phyloP scores from a whole-genome alignment of 1,139 yeast species.

The Debaryomyces sp. region DNA sequence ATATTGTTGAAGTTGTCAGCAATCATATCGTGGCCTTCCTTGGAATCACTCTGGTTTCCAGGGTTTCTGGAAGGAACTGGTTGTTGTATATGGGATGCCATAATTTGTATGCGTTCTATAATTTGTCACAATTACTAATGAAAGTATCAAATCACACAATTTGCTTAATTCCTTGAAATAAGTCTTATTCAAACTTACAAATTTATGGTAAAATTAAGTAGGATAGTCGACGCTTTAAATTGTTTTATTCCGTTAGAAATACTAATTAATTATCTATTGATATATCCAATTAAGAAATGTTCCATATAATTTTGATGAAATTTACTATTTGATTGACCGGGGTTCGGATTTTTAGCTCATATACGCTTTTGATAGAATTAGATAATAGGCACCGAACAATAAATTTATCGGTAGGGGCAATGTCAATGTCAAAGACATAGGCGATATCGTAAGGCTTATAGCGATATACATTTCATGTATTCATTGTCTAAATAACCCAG shows the following conservation, averaged over 20 bases:
- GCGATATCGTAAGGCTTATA: background rate
- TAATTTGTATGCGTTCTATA: background rate
- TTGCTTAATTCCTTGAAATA: background rate
- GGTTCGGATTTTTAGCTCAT: constrained; percentile 1
- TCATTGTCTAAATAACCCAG: background rate
- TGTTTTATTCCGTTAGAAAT: background rate
- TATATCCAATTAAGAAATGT: constrained; percentile 3
- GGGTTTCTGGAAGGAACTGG: constrained; percentile 9
- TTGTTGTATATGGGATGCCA: constrained; percentile 10
- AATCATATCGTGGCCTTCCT: background rate
- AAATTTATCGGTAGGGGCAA: background rate
- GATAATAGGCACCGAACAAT: background rate
- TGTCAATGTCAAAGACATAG: background rate
- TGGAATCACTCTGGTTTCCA: background rate
- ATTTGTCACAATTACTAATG: constrained; percentile 3
- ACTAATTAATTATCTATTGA: background rate
- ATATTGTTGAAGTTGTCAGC: constrained; percentile 24
- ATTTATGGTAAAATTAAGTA: background rate
- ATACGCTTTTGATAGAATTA: background rate
- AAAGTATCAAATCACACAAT: background rate
- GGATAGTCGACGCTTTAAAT: background rate
- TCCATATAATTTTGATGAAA: background rate
- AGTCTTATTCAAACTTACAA: background rate
- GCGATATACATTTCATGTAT: background rate
- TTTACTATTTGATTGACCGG: constrained; percentile 3